Base-by-base conservation (phyloP, 805 yeast genomes). In the Schwanniomyces pseudopolymorphus region DNA sequence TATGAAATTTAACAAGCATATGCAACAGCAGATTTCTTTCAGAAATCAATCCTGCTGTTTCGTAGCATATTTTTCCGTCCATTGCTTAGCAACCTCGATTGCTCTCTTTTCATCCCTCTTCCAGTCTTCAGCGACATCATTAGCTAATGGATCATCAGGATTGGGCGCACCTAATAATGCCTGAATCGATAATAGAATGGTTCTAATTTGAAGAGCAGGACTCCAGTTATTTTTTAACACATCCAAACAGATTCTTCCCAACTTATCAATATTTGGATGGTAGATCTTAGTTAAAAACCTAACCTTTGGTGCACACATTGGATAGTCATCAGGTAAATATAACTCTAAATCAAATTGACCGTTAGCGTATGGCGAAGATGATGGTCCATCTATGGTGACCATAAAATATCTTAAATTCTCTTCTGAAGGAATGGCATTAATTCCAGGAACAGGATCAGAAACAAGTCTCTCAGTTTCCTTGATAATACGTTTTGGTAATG, bases 61-160 rank as follows among this genome's bases (percentile, higher is more conserved):
- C 17, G 51, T 58, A 25, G 91, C 91, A 58, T 74, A 86, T 64
- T 70, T 71, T 51, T 64, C 67, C 0, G 92, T 86, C 92, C 91
- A 86, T 53, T 83, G 84, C 52, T 66, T 70, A 7, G 98, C 99
- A 19, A 86, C 90, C 11, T 70, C 78, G 44, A 90, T 84, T 19
- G 98, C 99, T 50, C 74, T 74, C 35, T 76, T 72, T 67, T 90
- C 96, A 58, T 94, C 81, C 53, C 82, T 85, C 61, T 92, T 86
- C 97, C 99, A 94, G 51, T 87, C 92, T 56, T 89, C 91, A 2
- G 99, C 99, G 35, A 94, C 99, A 55, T 94, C 98, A 60, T 94
- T 94, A 16, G 98, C 98, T 55, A 94, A 76, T 1, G 99, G 99
- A 67, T 94, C 99, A 63, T 94, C 96, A 14, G 99, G 99, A 59